These are phyloP conservation scores for Acrocalymma vagum DNA, from an alignment of 2,329 filamentous ascomycete genomes.

Conservation along the genomic window DNA sequence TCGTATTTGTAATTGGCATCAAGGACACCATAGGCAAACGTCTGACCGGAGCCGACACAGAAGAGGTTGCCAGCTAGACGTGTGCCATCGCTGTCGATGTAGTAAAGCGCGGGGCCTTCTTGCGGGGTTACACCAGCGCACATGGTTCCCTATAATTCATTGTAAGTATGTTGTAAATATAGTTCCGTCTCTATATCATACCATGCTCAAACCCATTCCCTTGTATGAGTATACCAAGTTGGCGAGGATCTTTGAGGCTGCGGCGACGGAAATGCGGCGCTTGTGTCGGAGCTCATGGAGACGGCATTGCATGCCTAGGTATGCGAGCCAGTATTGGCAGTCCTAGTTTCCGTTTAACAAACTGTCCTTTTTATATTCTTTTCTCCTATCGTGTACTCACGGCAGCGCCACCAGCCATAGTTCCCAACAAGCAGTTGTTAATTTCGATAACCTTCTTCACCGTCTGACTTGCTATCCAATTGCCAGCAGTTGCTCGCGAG, in stretches of 20 bases:
- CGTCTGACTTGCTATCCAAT: conserved; percentile 99
- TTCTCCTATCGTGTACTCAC: conserved; percentile 60
- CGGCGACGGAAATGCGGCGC: conserved; percentile 96
- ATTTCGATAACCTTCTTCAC: conserved; percentile 99
- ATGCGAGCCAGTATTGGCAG: conserved; percentile 99
- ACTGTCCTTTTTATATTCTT: not conserved
- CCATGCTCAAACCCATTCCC: conserved; percentile 97
- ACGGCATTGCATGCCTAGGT: conserved; percentile 98
- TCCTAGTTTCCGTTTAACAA: conserved; percentile 64
- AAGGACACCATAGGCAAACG: conserved; percentile 97
- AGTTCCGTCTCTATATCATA: conserved; percentile 35
- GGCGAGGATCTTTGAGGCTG: conserved; percentile 96
- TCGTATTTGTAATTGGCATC: conserved; percentile 96
- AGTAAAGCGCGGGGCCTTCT: conserved; percentile 97
- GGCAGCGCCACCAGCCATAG: conserved; percentile 97
- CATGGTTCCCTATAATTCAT: conserved; percentile 77
- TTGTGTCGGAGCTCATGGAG: conserved; percentile 99
- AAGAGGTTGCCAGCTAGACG: conserved; percentile 93
- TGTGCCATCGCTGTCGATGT: conserved; percentile 97
- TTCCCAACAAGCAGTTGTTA: conserved; percentile 91
- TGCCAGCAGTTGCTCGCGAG: conserved; percentile 94
- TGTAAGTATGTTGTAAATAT: conserved; percentile 17
- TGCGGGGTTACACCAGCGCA: conserved; percentile 95
- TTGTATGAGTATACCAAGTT: conserved; percentile 99
- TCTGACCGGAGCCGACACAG: conserved; percentile 97